Conservation (phyloP, 1,139 yeast species). For the Tardiomyces blankii region DNA sequence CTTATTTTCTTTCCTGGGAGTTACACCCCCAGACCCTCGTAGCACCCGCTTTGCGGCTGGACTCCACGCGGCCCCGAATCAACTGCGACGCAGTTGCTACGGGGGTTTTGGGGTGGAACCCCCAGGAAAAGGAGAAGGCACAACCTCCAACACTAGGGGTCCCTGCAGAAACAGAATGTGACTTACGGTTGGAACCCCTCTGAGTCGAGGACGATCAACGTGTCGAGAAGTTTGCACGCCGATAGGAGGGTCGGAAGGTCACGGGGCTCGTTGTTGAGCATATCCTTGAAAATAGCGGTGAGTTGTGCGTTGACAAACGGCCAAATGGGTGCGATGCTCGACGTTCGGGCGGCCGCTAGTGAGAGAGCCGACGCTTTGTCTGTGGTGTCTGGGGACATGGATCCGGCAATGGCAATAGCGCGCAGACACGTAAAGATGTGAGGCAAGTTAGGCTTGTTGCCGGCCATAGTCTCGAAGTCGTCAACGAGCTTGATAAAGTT, state of each 20-base stretch:
- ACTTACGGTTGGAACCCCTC: conserved; percentile 61
- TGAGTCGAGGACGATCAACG: conserved; percentile 48
- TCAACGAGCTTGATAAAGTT: conserved; percentile 40
- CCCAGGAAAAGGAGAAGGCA: too few relatives aligned
- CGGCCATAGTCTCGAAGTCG: conserved; percentile 30
- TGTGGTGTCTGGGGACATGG: background rate
- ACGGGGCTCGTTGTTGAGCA: background rate
- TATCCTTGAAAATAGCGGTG: background rate
- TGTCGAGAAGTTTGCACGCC: conserved; percentile 71
- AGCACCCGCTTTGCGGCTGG: too few relatives aligned
- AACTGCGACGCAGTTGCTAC: too few relatives aligned
- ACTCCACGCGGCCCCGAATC: too few relatives aligned
- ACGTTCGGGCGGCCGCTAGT: background rate
- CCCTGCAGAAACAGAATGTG: too few relatives aligned
- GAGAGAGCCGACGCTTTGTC: background rate
- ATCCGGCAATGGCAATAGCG: conserved; percentile 46
- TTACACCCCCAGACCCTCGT: too few relatives aligned
- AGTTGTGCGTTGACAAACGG: background rate
- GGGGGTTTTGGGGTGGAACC: background rate
- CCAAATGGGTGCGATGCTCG: background rate
- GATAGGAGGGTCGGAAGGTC: background rate
- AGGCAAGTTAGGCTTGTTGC: conserved; percentile 4
- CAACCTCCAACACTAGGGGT: too few relatives aligned
- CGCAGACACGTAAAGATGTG: conserved; percentile 45
- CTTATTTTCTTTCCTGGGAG: too few relatives aligned